phyloP scores from a whole-genome alignment of 352 stramenopile species.

The Lagenidium sp. region DNA sequence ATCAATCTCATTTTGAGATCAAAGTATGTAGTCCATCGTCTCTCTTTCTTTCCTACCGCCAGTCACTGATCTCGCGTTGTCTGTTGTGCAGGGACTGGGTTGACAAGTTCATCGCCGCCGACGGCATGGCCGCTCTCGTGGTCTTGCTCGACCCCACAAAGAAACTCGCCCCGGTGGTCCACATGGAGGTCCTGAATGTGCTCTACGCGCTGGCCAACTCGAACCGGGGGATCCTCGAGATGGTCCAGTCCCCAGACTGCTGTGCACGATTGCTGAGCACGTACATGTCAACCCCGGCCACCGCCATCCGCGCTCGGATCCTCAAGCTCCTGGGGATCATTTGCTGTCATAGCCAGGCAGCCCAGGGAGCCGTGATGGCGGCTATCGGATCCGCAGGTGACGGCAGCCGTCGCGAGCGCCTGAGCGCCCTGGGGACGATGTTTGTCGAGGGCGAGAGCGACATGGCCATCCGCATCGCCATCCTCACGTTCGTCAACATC shows the following conservation, averaged over 20 bases:
- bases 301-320: slow-evolving; percentile 15
- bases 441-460: slow-evolving; percentile 20
- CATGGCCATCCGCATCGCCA: slow-evolving; percentile 13
- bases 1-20: slow-evolving; percentile 50
- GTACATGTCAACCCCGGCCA: slow-evolving; percentile 3
- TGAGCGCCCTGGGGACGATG: slow-evolving; percentile 18
- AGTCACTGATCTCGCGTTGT: background rate
- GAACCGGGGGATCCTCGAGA: slow-evolving; percentile 15
- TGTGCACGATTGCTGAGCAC: slow-evolving; percentile 17
- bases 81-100: slow-evolving; percentile 39
- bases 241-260: slow-evolving; percentile 22
- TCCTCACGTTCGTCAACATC: slow-evolving; percentile 37
- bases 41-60: background rate
- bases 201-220: slow-evolving; percentile 38
- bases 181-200: slow-evolving; percentile 33
- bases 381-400: slow-evolving; percentile 10
- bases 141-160: slow-evolving; percentile 21
- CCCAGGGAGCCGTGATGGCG: slow-evolving; percentile 18
- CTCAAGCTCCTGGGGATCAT: slow-evolving; percentile 26
- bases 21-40: slow-evolving; percentile 16
- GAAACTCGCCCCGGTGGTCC: slow-evolving; percentile 10
- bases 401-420: slow-evolving; percentile 12
- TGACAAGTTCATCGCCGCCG: slow-evolving; percentile 33
- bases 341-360: slow-evolving; percentile 19
- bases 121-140: slow-evolving; percentile 31